Conservation (phyloP, 371 early-diverging fungal species). For the Apophysomyces variabilis region DNA sequence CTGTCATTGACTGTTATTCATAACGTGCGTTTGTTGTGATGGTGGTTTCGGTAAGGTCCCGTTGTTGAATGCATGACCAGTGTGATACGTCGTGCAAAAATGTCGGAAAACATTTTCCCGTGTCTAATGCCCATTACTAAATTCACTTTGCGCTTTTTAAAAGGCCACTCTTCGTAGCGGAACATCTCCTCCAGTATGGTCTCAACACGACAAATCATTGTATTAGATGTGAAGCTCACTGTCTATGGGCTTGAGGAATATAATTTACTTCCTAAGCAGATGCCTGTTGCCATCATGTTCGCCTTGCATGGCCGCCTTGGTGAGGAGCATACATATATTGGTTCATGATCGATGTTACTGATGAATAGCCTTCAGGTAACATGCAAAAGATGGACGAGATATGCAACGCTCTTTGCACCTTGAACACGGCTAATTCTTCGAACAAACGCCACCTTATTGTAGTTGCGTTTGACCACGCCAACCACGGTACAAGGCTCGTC, state of each 20-base stretch:
- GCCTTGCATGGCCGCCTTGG: conserved; percentile 50
- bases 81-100: no score
- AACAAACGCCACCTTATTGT: conserved; percentile 36
- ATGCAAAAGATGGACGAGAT: conserved; percentile 35
- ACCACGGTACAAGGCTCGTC: conserved; percentile 57
- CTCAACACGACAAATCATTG: neutral
- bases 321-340: conserved; percentile 18
- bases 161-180: no score
- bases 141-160: no score
- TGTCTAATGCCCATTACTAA: no score
- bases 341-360: neutral
- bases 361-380: conserved; percentile 21
- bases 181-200: neutral
- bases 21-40: no score
- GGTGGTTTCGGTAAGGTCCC: no score
- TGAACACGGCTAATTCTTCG: conserved; percentile 21
- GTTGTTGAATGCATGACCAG: no score
- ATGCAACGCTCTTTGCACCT: conserved; percentile 25
- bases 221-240: conserved; percentile 34
- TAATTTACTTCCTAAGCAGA: conserved; percentile 11
- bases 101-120: no score
- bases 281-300: conserved; percentile 45
- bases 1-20: no score
- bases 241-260: conserved; percentile 51
- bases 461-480: conserved; percentile 59